Evolutionary conservation across 2,329 filamentous ascomycete genomes (phyloP).

Genomic region (Immersiporthe knoxdaviesiana): DNA sequence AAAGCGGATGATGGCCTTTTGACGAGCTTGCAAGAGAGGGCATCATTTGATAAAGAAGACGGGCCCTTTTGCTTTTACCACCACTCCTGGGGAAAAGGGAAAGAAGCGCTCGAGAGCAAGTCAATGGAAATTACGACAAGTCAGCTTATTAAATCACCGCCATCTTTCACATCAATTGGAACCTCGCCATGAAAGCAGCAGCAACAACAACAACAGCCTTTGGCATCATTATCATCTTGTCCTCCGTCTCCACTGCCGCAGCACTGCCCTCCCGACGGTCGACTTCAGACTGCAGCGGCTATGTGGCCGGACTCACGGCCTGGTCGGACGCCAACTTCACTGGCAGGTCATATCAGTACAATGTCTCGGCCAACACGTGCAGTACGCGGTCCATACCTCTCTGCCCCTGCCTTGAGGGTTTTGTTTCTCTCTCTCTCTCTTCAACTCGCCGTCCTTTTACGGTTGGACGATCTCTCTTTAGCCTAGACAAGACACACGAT

Average conservation of each 20-base stretch:
- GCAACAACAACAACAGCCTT: neutral
- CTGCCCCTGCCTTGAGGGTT: too few species aligned
- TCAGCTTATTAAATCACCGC: too few species aligned
- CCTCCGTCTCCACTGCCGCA: neutral
- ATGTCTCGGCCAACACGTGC: conserved; percentile 25
- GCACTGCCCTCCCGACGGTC: conserved; percentile 12
- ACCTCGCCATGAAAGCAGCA: conserved; percentile 2
- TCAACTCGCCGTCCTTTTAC: too few species aligned
- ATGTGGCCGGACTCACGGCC: conserved; percentile 15
- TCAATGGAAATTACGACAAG: too few species aligned
- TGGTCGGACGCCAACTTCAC: conserved; percentile 27
- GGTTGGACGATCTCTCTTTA: too few species aligned
- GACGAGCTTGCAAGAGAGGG: neutral
- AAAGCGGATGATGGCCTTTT: neutral
- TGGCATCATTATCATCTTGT: neutral
- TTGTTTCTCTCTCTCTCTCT: neutral
- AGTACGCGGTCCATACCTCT: conserved; percentile 7
- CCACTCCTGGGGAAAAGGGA: neutral
- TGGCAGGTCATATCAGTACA: conserved; percentile 20
- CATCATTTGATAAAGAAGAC: neutral
- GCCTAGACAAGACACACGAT: neutral
- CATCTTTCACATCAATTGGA: neutral
- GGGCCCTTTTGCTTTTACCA: neutral
- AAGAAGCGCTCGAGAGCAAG: neutral
- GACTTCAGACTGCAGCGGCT: neutral